phyloP scores from a whole-genome alignment of 2,329 filamentous ascomycete genomes.

The Xylariales sp. region DNA sequence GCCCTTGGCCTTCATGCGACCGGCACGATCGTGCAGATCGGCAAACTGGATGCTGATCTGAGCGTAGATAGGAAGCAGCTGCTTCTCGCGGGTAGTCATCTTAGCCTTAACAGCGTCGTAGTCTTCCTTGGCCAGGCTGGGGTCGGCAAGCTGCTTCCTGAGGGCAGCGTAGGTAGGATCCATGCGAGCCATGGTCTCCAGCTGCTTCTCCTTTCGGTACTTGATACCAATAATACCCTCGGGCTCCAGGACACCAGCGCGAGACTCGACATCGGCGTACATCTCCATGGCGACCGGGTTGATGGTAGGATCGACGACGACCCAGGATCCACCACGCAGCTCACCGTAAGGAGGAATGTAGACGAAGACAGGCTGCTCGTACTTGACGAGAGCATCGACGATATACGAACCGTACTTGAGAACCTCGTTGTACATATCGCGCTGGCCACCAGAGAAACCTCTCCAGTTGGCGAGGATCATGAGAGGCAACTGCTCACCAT shows the following conservation, averaged over 20 bases:
- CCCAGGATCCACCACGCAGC: slow-evolving; percentile 98
- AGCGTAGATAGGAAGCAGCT: slow-evolving; percentile 85
- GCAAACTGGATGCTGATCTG: slow-evolving; percentile 97
- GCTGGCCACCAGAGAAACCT: slow-evolving; percentile 99
- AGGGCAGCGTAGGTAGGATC: slow-evolving; percentile 80
- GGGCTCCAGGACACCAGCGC: slow-evolving; percentile 94
- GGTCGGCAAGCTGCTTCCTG: slow-evolving; percentile 70
- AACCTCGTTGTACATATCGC: slow-evolving; percentile 99
- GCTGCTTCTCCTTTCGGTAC: slow-evolving; percentile 94
- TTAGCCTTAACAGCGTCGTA: slow-evolving; percentile 75
- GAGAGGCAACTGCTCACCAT: slow-evolving; percentile 93
- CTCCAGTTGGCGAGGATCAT: slow-evolving; percentile 99
- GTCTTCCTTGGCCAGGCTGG: slow-evolving; percentile 67
- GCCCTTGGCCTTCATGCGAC: slow-evolving; percentile 97
- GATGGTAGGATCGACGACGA: slow-evolving; percentile 97
- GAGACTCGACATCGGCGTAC: slow-evolving; percentile 94
- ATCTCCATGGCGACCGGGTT: slow-evolving; percentile 97
- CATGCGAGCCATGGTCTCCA: slow-evolving; percentile 94
- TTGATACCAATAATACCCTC: slow-evolving; percentile 99
- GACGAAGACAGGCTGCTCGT: slow-evolving; percentile 96
- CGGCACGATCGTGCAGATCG: slow-evolving; percentile 93
- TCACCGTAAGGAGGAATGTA: slow-evolving; percentile 97
- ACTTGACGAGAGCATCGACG: slow-evolving; percentile 96
- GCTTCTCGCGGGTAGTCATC: slow-evolving; percentile 81
- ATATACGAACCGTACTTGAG: slow-evolving; percentile 99